Percentiles rank a stretch among this genome's conserved stretches.
Conservation (phyloP, 179 eudicot genomes). For the Silene vulgaris region DNA sequence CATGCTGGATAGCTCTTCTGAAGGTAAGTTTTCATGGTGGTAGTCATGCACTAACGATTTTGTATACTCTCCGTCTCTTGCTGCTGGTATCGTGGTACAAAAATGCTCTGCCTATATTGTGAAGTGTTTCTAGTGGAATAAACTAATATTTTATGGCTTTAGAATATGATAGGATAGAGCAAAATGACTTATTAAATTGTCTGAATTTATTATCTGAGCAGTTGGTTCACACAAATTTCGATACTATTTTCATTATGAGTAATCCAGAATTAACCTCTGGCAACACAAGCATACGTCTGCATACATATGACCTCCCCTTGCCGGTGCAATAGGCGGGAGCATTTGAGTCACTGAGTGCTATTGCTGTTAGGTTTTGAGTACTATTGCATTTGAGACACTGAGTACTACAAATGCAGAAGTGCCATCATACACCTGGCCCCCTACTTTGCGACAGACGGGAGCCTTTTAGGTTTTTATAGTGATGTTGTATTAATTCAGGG, state of each 20-base stretch:
- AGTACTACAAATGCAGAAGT: not conserved
- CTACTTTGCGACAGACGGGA: not conserved
- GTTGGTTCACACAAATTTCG: not conserved
- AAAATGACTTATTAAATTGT: not conserved
- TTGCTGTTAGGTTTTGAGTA: not conserved
- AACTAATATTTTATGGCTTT: not conserved
- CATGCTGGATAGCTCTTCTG: constrained; percentile 94
- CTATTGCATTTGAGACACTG: not conserved
- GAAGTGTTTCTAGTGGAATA: not conserved
- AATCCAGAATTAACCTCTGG: not conserved
- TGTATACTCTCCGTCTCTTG: not conserved
- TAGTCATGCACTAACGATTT: not conserved
- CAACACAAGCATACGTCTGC: not conserved
- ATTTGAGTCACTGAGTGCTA: constrained; percentile 1
- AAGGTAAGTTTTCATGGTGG: constrained; percentile 46
- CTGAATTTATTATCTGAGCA: not conserved
- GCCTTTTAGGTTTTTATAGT: not conserved
- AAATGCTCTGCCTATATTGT: not conserved
- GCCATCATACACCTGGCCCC: not conserved
- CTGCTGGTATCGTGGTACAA: not conserved
- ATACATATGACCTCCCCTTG: not conserved
- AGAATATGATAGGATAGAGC: not conserved
- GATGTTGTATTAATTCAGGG: constrained; percentile 47
- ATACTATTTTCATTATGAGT: not conserved
- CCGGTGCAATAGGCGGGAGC: not conserved